Conservation (phyloP, 768 basidiomycete genomes). For the Serendipita sp. region DNA sequence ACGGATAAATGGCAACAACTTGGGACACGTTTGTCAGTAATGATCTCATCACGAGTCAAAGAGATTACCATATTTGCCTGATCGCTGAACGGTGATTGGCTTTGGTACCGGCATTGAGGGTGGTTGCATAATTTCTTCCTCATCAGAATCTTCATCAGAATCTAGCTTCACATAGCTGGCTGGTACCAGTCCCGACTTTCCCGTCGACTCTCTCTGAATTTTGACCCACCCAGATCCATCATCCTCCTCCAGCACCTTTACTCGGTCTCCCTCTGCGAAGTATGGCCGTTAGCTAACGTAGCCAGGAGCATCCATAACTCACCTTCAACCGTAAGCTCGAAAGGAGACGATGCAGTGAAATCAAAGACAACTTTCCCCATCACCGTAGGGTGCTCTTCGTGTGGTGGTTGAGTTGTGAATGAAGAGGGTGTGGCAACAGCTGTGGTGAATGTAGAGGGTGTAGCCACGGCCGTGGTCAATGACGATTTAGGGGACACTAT, state of each 20-base stretch:
- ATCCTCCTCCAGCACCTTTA: conserved; percentile 60
- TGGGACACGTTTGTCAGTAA: background rate
- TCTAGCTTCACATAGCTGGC: conserved; percentile 53
- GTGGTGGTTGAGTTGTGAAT: conserved; percentile 29
- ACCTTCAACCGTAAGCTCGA: conserved; percentile 59
- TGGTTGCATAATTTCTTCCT: conserved; percentile 5
- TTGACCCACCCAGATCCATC: conserved; percentile 83
- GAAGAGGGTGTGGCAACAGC: conserved; percentile 37
- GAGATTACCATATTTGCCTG: conserved; percentile 37
- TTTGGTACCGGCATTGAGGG: conserved; percentile 11
- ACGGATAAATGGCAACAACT: conserved; percentile 39
- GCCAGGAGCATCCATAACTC: conserved; percentile 12
- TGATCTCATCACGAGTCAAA: background rate
- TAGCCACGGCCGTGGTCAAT: conserved; percentile 19
- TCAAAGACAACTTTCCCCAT: conserved; percentile 53
- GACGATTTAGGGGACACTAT: background rate
- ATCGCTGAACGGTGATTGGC: conserved; percentile 19
- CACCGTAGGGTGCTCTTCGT: conserved; percentile 27
- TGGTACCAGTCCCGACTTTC: conserved; percentile 53
- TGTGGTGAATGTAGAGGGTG: conserved; percentile 37
- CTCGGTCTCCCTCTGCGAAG: conserved; percentile 39
- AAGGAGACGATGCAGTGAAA: conserved; percentile 57
- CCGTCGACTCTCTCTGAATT: conserved; percentile 41
- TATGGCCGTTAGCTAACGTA: background rate
- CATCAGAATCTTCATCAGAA: conserved; percentile 18